Evolutionary conservation across 179 eudicot species (phyloP), one percentile per base, ranked within the genome.

Genomic region (Beta corolliflora): DNA sequence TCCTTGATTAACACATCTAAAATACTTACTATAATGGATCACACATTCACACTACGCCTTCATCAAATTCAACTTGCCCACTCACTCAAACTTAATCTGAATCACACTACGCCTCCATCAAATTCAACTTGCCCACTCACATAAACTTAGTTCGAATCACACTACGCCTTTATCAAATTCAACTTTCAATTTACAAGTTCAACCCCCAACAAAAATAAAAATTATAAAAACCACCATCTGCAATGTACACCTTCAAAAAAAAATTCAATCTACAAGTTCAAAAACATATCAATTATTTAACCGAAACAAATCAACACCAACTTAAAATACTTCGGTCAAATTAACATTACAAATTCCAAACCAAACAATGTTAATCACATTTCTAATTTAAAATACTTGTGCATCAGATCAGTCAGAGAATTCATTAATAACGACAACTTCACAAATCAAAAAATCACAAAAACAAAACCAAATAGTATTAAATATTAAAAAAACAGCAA

Each of bases 381-480:
- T 23, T 19, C 31, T 21, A 64, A 46, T 18, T 25, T 13, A 29
- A 52, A 31, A 18, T 7, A 23, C 10, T 56, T 13, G 14, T 5
- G 14, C 29, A 66, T 29, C 80, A 67, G 29, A 66, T 29, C 80
- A 67, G 29, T 50, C 29, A 67, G 50, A 68, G 36, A 7, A 50
- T 12, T 60, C 74, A 78, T 67, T 78, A 64, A 78, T 54, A 67
- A 78, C 80, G 73, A 66, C 74, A 78, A 78, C n/a, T 7, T 18
- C 71, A 48, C 31, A 11, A 12, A 50, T 52, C 9, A 61, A 59
- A 76, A 7, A 54, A 56, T 16, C n/a, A 69, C 6, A 29, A 81
- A 66, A 44, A 25, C 29, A n/a, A 9, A 13, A 12, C 55, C 18
- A 76, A 63, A 10, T 25, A 25, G 29, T 23, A 76, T 36, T 10